Base-by-base conservation (phyloP, 371 early-diverging fungal species). In the Neoconidiobolus thromboides region DNA sequence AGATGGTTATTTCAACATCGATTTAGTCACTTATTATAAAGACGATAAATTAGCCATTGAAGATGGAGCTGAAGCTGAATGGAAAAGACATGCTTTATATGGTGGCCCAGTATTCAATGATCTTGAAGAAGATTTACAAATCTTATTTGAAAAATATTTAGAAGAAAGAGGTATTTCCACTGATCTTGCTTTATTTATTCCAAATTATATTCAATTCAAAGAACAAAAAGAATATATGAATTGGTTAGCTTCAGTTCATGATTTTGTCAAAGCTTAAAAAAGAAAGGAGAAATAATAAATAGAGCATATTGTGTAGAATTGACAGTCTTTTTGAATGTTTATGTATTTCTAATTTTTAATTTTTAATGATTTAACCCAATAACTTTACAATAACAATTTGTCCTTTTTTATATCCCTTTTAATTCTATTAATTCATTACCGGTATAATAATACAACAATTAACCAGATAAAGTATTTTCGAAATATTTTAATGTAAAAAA, bases 61-160 rank as follows among this genome's bases (percentile, higher is more conserved):
- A 57, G 74, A 76, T 55, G 77, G 85, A 58, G 82, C 86, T 48
- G 92, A 93, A 70, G 85, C 82, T 60, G 93, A 96, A 75, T 94
- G 91, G 90, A 76, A 81, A 68, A 83, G 93, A 62, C 80, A 87
- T 62, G 87, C 89, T 57, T 69, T 77, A 43, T 96, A 92, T 77
- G 78, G 83, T 60, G 96, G 96, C 26, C 96, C 96, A 61, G 81
- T 85, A 63, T 96, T 91, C 66, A 78, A 77, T 62, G 89, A 93
- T 68, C 75, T 96, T 61, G 93, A 92, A 68, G 92, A 70, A 71
- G 76, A 74, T 51, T 74, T 93, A 55, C 87, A 92, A 77, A 76
- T 79, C 40, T 71, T 76, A 50, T 86, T 92, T 74, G 85, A 82
- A 65, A 73, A 74, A 58, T 93, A 81, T 74, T 74, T 95, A 58